Base-by-base conservation (phyloP, 139 green algal species). In the Pseudopediastrum boryanum region DNA sequence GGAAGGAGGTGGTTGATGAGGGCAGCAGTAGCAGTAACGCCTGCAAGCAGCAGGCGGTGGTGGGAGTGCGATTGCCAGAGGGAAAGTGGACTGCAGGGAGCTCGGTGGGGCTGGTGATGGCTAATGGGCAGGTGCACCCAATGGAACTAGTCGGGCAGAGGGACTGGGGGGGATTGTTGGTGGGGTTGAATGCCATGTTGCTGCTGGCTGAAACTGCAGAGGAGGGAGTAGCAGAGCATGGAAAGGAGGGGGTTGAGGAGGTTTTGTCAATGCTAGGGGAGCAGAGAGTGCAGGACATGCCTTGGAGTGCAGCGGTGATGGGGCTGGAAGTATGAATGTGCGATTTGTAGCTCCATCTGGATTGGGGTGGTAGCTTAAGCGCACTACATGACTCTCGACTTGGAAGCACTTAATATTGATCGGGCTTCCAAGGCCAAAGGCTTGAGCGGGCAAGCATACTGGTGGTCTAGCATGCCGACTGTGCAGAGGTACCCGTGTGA, bases 131-230 rank as follows among this genome's bases (percentile, higher is more conserved):
- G 8, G 16, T 39, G 10, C 71, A 78, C 71, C 23, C 23, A 12
- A 78, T 78, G 23, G 52, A 78, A 56, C 61, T 78, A 25, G 71
- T 43, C 21, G 69, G 71, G 36, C 23, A 69, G 61, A 35, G 21
- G 3, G 71, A 78, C 39, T 69, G 51, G 23, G 71, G 54, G 13
- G 71, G 52, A 29, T 23, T 78, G 71, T 41, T 78, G 36, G 71
- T 41, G 38, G 71, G 71, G 4, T 41, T 78, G 41, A 78, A 78
- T 42, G 54, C 71, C 23, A 78, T 78, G 71, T 27, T 78, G 38
- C 42, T 78, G 54, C 54, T 78, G 39, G 19, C 27, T 12, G 71
- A 78, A n/a, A n/a, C n/a, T n/a, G n/a, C n/a, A n/a, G n/a, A n/a
- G n/a, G n/a, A n/a, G n/a, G n/a, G n/a, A n/a, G n/a, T n/a, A n/a